phyloP scores from a whole-genome alignment of 495 filamentous ascomycete genomes.

The Aspergillus heteromorphus region DNA sequence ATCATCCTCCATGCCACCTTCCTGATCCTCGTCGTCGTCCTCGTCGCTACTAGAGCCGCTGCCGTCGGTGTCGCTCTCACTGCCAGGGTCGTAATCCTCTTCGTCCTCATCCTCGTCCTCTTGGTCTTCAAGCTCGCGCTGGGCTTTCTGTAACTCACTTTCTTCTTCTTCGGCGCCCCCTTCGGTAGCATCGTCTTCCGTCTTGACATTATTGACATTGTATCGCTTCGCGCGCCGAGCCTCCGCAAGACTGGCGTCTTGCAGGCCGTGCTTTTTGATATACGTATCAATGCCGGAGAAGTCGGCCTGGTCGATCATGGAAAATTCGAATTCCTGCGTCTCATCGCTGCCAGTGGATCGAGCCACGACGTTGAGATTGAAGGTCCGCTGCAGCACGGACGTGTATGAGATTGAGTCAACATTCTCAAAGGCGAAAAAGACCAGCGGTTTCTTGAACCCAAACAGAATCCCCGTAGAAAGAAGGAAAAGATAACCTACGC shows the following conservation, averaged over 20 bases:
- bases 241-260: constrained; percentile 90
- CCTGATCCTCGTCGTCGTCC: constrained; percentile 47
- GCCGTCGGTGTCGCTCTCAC: constrained; percentile 68
- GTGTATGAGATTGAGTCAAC: constrained; percentile 85
- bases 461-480: constrained; percentile 81
- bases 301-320: constrained; percentile 83
- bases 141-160: constrained; percentile 62
- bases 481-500: constrained; percentile 78
- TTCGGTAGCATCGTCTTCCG: constrained; percentile 38
- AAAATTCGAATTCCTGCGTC: constrained; percentile 71
- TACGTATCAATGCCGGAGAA: constrained; percentile 81
- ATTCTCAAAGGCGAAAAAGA: constrained; percentile 74
- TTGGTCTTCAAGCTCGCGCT: constrained; percentile 56
- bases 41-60: constrained; percentile 54
- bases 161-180: constrained; percentile 38
- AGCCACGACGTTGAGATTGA: constrained; percentile 79
- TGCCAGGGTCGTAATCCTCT: constrained; percentile 84
- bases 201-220: constrained; percentile 59
- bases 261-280: constrained; percentile 71
- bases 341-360: constrained; percentile 38
- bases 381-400: constrained; percentile 83
- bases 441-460: constrained; percentile 90
- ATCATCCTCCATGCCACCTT: constrained; percentile 42
- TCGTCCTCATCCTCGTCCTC: constrained; percentile 86
- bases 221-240: constrained; percentile 74